Percentiles rank a stretch among this genome's conserved stretches.
Conservation (phyloP, 495 filamentous ascomycete genomes). For the Xylaria sp. region DNA sequence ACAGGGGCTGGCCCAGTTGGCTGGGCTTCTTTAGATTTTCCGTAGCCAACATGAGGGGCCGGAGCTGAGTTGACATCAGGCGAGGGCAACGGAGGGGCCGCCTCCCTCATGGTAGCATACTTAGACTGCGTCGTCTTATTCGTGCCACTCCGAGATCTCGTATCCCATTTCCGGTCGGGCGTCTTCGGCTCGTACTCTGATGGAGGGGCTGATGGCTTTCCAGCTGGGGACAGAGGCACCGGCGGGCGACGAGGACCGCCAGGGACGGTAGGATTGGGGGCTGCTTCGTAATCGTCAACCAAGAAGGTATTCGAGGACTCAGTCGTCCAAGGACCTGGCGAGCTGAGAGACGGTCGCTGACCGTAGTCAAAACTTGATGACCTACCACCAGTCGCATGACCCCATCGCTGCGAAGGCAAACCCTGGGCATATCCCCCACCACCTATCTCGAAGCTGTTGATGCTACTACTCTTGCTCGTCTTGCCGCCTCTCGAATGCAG, state of each 20-base stretch:
- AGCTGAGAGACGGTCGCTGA: conserved; percentile 45
- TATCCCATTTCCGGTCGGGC: conserved; percentile 65
- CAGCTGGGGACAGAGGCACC: conserved; percentile 48
- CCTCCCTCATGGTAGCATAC: conserved; percentile 38
- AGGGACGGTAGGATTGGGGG: conserved; percentile 86
- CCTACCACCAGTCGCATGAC: conserved; percentile 62
- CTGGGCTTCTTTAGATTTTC: conserved; percentile 59
- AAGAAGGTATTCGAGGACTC: conserved; percentile 55
- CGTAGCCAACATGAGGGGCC: conserved; percentile 63
- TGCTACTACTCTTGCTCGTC: conserved; percentile 75
- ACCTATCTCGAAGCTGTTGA: conserved; percentile 63
- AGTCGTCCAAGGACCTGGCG: conserved; percentile 48
- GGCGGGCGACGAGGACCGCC: conserved; percentile 71
- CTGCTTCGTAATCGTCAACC: conserved; percentile 74
- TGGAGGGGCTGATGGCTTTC: conserved; percentile 45
- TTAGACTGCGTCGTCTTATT: conserved; percentile 43
- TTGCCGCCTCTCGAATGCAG: conserved; percentile 62
- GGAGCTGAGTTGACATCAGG: conserved; percentile 56
- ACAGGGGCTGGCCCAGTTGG: conserved; percentile 38
- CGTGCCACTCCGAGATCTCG: conserved; percentile 65
- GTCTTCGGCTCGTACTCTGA: conserved; percentile 42
- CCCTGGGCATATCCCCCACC: conserved; percentile 68
- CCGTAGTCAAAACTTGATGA: conserved; percentile 83
- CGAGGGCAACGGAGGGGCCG: conserved; percentile 41
- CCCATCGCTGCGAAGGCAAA: conserved; percentile 62